Evolutionary conservation across 345 rosid genomes (phyloP), one percentile per base, ranked within the genome.

Genomic region (Populus ilicifolia): DNA sequence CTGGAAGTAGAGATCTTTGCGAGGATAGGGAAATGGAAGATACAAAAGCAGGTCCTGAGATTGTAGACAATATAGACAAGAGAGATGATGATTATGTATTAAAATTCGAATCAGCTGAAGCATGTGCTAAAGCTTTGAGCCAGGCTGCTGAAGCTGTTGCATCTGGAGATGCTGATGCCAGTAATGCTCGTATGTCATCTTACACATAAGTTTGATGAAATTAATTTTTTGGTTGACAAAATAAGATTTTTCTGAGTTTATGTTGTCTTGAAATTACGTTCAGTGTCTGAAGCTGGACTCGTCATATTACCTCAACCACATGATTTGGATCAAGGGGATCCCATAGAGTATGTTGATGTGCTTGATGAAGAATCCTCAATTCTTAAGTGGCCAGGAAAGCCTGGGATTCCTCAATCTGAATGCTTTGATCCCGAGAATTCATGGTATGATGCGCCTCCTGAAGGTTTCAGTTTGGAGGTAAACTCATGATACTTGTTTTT

Each of bases 371-470:
- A 87, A 67, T 46, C 88, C 71, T 82, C 77, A 75, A 67, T 88
- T 71, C 46, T 86, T 66, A 88, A 90, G 80, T 88, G 92, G 96
- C 94, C 96, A 41, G 74, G 75, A 46, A 96, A 89, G 83, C 89
- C 92, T 4, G 92, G 87, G 71, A 77, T 84, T 78, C 86, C 89
- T 23, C 73, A 75, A 17, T 84, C 90, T 71, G 92, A 90, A 67
- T 14, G 84, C 64, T 93, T 93, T 76, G 89, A 92, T 80, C 85
- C 89, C 52, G 96, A 91, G 62, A 92, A 96, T 78, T 91, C 97
- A 18, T 96, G 94, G 96, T 88, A 79, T 77, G 97, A 96, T 84
- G 87, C 85, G 77, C 88, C 93, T 6, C 98, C 98, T 9, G 95
- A 91, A 67, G 99, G 89, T 38, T 96, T 92, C 86, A 86, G 76